Percentiles rank a stretch among this genome's conserved stretches.
Conservation (phyloP, 2,329 filamentous ascomycete species). For the Aureobasidium leucospermi region DNA sequence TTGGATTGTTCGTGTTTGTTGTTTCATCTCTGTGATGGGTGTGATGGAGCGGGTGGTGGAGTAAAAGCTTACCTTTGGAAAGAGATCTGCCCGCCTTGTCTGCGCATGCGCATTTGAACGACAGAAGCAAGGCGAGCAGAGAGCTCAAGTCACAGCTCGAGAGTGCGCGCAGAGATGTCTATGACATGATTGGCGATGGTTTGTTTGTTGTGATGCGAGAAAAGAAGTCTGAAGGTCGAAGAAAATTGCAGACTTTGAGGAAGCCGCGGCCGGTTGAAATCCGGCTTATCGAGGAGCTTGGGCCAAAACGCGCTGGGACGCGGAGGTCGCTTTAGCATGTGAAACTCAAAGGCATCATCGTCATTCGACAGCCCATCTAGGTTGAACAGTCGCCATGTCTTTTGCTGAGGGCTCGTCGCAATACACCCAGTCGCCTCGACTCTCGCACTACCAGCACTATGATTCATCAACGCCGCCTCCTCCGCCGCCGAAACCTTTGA, state of each 20-base stretch:
- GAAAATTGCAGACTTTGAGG: slow-evolving; percentile 13
- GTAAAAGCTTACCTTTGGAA: neutral
- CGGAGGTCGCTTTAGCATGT: slow-evolving; percentile 7
- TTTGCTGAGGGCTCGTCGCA: neutral
- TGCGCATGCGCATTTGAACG: neutral
- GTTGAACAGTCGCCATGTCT: neutral
- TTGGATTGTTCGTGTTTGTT: slow-evolving; percentile 48
- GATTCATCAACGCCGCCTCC: slow-evolving; percentile 41
- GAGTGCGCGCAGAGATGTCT: neutral
- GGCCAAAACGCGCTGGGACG: neutral
- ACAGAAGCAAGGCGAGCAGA: neutral
- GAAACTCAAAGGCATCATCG: neutral
- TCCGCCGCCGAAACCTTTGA: slow-evolving; percentile 40
- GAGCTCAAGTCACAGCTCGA: neutral
- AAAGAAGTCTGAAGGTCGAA: neutral
- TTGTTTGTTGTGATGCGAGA: slow-evolving; percentile 10
- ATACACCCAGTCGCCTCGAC: slow-evolving; percentile 31
- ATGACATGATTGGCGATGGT: neutral
- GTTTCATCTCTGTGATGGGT: slow-evolving; percentile 17
- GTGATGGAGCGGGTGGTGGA: neutral
- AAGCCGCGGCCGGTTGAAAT: slow-evolving; percentile 7
- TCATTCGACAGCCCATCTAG: neutral
- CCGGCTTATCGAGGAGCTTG: neutral
- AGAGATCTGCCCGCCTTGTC: neutral
- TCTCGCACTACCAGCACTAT: slow-evolving; percentile 30